Evolutionary conservation across 2,329 filamentous ascomycete species (phyloP), one percentile per base, ranked within the genome.

Genomic region (Cladosporium cucumerinum): DNA sequence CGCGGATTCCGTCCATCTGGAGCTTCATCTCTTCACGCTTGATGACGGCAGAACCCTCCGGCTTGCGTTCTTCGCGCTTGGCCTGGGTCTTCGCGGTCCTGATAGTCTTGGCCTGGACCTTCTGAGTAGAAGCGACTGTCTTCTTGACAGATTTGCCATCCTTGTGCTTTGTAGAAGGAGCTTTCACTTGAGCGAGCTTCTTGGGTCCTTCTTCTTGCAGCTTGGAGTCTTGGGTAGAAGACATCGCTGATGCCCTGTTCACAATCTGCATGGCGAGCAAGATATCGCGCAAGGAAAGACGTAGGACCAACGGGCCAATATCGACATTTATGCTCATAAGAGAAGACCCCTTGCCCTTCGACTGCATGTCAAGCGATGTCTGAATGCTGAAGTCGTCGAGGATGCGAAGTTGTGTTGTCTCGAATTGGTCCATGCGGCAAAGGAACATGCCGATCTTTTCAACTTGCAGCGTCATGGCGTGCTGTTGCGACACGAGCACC

Each of bases 381-480:
- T 95, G 91, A 11, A 98, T 82, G 2, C 93, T 97, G 76, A 99
- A 99, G 77, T 99, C 93, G 74, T 99, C 96, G 34, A 99, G 86
- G 67, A 99, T 97, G 21, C 95, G 88, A 55, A 99, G 84, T 43
- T 92, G 87, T 48, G 89, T 93, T 3, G 91, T 93, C 70, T 99
- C 94, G 71, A 98, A 98, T 68, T 89, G 91, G 77, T 99, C 96
- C 95, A 99, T 99, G 14, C 95, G 90, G 75, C 96, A 99, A 34
- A 99, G 79, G 76, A 97, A 99, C 95, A 99, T 99, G 71, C 95
- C 95, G 61, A 98, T 86, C 73, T 98, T 89, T 8, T 92, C 93
- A 2, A 99, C 87, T 74, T 99, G 94, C 74, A 99, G 85, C 0
- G 95, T 97, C 70, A 96, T 85, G 10, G 94, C 92, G 79, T 98